A percentile compares a stretch with the other conserved stretches of the same genome.
Evolutionary conservation across 106 monocot genomes (phyloP).

Genomic region (Platanthera guangdongensis): DNA sequence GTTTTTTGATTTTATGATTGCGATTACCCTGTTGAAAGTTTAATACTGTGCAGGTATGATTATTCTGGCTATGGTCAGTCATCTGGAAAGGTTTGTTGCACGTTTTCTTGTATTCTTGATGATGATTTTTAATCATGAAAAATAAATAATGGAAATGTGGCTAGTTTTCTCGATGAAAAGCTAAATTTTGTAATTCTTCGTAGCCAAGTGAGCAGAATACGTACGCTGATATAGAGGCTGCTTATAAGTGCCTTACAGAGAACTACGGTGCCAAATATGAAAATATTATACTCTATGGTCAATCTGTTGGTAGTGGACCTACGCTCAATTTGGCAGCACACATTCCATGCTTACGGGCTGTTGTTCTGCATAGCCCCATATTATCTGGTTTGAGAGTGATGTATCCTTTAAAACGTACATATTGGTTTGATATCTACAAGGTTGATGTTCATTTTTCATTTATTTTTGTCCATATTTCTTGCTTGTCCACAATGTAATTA

Average conservation of each 20-base stretch:
- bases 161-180: neutral
- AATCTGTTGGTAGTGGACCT: constrained; percentile 28
- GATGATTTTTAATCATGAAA: neutral
- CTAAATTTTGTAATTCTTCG: constrained; percentile 7
- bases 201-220: constrained; percentile 28
- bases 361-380: constrained; percentile 25
- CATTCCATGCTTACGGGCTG: constrained; percentile 14
- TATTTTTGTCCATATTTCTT: neutral
- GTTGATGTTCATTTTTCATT: constrained; percentile 2
- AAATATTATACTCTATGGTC: constrained; percentile 22
- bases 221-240: constrained; percentile 31
- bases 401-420: constrained; percentile 26
- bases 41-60: constrained; percentile 22
- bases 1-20: neutral
- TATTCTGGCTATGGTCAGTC: constrained; percentile 29
- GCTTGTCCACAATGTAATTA: neutral
- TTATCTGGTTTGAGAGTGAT: constrained; percentile 26
- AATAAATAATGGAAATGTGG: neutral
- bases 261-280: constrained; percentile 25
- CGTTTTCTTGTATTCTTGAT: neutral
- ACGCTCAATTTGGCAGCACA: constrained; percentile 18
- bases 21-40: neutral
- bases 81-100: constrained; percentile 20
- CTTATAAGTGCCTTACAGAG: constrained; percentile 20
- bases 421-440: constrained; percentile 32